Base-by-base conservation (phyloP, 2,329 filamentous ascomycete genomes). In the Aspergillus viridinutans region DNA sequence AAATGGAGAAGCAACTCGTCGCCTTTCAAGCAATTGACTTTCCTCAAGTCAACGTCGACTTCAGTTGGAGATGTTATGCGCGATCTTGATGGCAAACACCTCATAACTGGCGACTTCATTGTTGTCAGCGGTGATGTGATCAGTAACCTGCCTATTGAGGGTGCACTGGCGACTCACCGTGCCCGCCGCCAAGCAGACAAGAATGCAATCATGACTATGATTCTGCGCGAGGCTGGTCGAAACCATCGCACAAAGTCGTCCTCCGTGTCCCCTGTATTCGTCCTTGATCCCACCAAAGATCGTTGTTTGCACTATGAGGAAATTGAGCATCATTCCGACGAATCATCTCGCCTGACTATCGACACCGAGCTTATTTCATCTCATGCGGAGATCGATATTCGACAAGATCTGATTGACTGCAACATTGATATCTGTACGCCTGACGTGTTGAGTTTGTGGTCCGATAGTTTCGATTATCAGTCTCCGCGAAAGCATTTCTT, bases 401-500 rank as follows among this genome's bases (percentile, higher is more conserved):
- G 92, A 42, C 85, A 89, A 61, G 93, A 99, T 74, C 78, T 99
- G 57, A 89, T 97, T 60, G 94, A 99, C 73, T 92, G 91, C 65
- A 90, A 90, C 53, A 94, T 99, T 68, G 94, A 99, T 71, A 97
- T 99, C 62, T 97, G 93, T 75, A 97, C 94, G 1, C 92, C 93
- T 0, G 94, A 97, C 69, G 92, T 97, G 8, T 83, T 97, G 47
- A 92, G 92, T 7, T 78, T 97, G 56, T 99, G 94, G 90, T 94
- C 92, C 8, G 94, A 99, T 75, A 96, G 92, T 70, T 99, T 97
- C 67, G 93, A 99, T 73, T 97, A 96, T 73, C 92, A 97, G 72
- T 83, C 92, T 7, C 91, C 93, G 1, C 85, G 92, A 54, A 88
- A 88, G 67, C 91, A 96, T 67, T 97, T 96, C 67, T 76, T 99